These are phyloP conservation scores for Populus pruinosa DNA, from an alignment of 345 rosid genomes.

Conservation along the genomic window DNA sequence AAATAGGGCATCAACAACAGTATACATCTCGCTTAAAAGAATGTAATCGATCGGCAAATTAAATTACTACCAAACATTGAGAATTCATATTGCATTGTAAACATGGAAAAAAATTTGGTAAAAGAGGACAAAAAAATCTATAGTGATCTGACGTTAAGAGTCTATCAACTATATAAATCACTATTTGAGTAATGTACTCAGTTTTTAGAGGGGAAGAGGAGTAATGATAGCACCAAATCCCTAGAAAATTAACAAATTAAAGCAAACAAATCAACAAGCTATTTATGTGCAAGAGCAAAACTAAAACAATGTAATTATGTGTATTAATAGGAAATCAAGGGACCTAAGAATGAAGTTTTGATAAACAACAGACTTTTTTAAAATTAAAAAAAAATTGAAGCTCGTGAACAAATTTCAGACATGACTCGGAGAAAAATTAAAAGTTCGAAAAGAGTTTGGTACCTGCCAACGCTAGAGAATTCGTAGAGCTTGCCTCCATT, in stretches of 20 bases:
- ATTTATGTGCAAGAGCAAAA: not conserved
- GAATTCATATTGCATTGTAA: too few species aligned
- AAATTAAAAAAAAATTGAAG: too few species aligned
- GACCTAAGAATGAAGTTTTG: not conserved
- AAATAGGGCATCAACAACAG: too few species aligned
- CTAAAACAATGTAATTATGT: not conserved
- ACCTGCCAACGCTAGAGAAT: slow-evolving; percentile 47
- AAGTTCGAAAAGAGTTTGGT: not conserved
- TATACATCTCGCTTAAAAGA: too few species aligned
- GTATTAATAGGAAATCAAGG: not conserved
- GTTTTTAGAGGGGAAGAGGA: not conserved
- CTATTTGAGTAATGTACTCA: too few species aligned
- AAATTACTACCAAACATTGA: too few species aligned
- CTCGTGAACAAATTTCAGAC: too few species aligned
- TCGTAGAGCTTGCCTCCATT: slow-evolving; percentile 45
- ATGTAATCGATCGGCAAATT: too few species aligned
- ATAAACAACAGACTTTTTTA: not conserved
- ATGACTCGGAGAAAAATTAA: not conserved
- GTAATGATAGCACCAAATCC: not conserved
- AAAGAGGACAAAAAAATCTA: too few species aligned
- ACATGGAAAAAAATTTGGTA: too few species aligned
- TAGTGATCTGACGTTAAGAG: too few species aligned
- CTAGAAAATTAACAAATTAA: not conserved
- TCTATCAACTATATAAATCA: too few species aligned
- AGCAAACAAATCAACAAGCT: not conserved